Evolutionary conservation across 73 alveolate genomes (phyloP), one percentile per base, ranked within the genome.

Genomic region (Paramecium sonneborni): DNA sequence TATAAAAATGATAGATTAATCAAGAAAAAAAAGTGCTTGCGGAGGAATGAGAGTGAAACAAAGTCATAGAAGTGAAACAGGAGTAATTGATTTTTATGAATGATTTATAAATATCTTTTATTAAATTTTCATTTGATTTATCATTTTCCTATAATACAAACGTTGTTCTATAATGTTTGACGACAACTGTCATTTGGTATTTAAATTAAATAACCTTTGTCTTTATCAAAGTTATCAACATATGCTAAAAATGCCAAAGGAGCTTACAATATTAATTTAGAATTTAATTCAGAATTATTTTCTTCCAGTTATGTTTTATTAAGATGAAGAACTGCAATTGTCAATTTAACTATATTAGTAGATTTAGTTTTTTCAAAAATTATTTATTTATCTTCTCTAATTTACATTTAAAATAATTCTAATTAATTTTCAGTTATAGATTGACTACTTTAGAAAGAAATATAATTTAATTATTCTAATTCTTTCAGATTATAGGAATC

Each of bases 121-220:
- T 41, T 32, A 32, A 72, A 35, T 72, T 38, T 12, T 72, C 84
- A 62, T 26, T 12, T 37, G 10, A 28, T 52, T 52, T 2, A 74
- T 74, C 87, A 74, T 43, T 28, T 39, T 39, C 90, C 90, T 37
- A 79, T 39, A 79, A 79, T 39, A 79, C 90, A 79, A 79, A 79
- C 74, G 43, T 79, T 79, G 41, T 44, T 79, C 26, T 79, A 39
- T 24, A 79, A 34, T 79, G 55, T 39, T 79, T 79, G 44, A 21
- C 41, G 26, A 5, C 90, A 79, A 39, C 21, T 34, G 9, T 79
- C 41, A 79, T 79, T 46, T 37, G 90, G 90, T 79, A 79, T 46
- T 24, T 79, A 43, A 11, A 79, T 79, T 24, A 41, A 21, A 43
- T 39, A 79, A 1, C 76, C 90, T 43, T 44, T 62, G 12, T 62